phyloP scores from a whole-genome alignment of 2,329 filamentous ascomycete genomes.

The Thielaviopsis musarum region DNA sequence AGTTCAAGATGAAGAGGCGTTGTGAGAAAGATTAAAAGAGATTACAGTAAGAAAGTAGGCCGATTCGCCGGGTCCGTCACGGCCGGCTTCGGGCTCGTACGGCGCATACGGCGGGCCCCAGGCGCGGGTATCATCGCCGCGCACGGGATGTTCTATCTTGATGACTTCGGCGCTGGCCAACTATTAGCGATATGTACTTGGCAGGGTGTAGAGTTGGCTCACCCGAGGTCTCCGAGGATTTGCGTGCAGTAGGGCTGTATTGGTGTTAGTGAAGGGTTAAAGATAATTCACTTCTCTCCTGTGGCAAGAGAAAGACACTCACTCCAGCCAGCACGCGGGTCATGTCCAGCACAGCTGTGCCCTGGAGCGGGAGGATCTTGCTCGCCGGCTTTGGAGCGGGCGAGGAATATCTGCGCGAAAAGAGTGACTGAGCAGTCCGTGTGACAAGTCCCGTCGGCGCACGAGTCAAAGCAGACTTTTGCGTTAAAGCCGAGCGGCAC shows the following conservation, averaged over 20 bases:
- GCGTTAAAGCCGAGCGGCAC: too few relatives aligned
- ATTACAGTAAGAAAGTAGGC: constrained; percentile 83
- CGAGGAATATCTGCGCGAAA: not conserved
- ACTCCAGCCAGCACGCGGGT: constrained; percentile 89
- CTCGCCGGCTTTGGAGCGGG: not conserved
- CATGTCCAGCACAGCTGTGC: constrained; percentile 87
- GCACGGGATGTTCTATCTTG: constrained; percentile 84
- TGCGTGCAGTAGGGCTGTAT: constrained; percentile 87
- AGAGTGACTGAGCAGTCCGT: not conserved
- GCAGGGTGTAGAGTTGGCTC: constrained; percentile 20
- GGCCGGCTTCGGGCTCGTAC: constrained; percentile 44
- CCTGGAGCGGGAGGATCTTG: constrained; percentile 50
- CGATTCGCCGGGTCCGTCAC: constrained; percentile 67
- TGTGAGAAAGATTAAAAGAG: too few relatives aligned
- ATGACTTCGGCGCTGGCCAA: constrained; percentile 70
- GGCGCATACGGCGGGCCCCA: constrained; percentile 92
- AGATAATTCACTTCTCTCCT: not conserved
- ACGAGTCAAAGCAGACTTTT: not conserved
- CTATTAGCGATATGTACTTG: not conserved
- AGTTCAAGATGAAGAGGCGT: too few relatives aligned
- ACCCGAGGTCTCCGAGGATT: constrained; percentile 92
- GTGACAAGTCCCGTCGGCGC: not conserved
- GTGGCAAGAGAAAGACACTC: constrained; percentile 22
- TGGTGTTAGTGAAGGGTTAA: not conserved
- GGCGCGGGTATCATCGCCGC: constrained; percentile 84